These are phyloP conservation scores for Logfia minima DNA, from an alignment of 129 eudicot species.

Conservation along the genomic window DNA sequence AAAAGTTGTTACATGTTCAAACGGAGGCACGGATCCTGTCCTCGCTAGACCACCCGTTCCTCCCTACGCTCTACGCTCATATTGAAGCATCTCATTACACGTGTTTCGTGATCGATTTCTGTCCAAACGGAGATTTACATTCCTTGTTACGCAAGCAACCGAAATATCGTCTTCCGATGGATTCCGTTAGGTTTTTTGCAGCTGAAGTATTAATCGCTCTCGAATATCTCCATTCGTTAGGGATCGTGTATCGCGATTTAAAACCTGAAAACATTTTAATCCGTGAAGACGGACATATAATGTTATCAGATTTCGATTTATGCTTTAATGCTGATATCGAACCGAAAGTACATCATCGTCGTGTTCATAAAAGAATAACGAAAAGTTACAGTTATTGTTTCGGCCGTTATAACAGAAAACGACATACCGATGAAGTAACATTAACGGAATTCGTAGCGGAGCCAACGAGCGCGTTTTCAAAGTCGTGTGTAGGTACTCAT, in stretches of 20 bases:
- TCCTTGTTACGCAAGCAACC: constrained; percentile 84
- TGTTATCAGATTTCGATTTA: constrained; percentile 89
- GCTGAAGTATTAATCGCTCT: constrained; percentile 73
- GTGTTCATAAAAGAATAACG: not conserved
- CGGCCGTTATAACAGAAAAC: constrained; percentile 10
- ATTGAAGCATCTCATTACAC: constrained; percentile 82
- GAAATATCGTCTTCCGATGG: constrained; percentile 49
- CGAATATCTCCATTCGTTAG: constrained; percentile 75
- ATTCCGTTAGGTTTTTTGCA: constrained; percentile 65
- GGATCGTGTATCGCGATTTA: constrained; percentile 82
- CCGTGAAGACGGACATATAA: constrained; percentile 84
- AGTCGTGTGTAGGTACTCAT: constrained; percentile 90
- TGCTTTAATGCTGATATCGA: constrained; percentile 67
- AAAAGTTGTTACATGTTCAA: constrained; percentile 65
- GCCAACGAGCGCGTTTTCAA: constrained; percentile 84
- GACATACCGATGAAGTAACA: constrained; percentile 23
- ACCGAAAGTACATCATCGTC: constrained; percentile 42
- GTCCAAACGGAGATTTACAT: constrained; percentile 84
- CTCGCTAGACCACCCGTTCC: constrained; percentile 78
- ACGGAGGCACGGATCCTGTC: constrained; percentile 78
- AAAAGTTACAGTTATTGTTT: constrained; percentile 15
- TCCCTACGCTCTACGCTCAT: constrained; percentile 91
- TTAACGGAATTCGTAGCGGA: constrained; percentile 77
- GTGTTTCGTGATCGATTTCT: constrained; percentile 76
- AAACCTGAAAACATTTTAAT: constrained; percentile 89